A percentile compares a stretch with the other conserved stretches of the same genome.
phyloP scores from a whole-genome alignment of 805 yeast species.

The Osmozyma mogii region DNA sequence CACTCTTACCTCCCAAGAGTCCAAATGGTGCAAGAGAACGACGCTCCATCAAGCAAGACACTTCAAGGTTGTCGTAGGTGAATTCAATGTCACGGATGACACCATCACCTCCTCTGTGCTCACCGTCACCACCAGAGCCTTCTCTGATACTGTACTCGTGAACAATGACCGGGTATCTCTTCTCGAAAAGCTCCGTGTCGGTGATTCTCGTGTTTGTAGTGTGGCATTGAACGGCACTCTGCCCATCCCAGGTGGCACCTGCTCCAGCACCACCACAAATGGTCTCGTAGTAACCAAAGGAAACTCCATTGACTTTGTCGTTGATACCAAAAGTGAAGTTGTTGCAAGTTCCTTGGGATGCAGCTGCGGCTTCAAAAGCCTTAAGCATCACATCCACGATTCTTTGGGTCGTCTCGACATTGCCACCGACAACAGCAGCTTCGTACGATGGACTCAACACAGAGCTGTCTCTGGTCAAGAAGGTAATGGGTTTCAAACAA shows the following conservation, averaged over 20 bases:
- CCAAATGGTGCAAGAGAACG: constrained; percentile 85
- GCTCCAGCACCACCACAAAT: constrained; percentile 97
- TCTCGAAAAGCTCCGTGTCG: constrained; percentile 83
- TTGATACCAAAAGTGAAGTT: constrained; percentile 87
- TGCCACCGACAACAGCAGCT: constrained; percentile 88
- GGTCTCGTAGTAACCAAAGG: constrained; percentile 90
- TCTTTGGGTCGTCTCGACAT: constrained; percentile 91
- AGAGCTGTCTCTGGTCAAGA: constrained; percentile 34
- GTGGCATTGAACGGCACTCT: constrained; percentile 85
- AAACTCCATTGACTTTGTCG: constrained; percentile 41
- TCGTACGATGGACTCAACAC: constrained; percentile 66
- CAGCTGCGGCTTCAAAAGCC: constrained; percentile 86
- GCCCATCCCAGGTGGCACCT: constrained; percentile 78
- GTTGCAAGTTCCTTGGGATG: constrained; percentile 93
- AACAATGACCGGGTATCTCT: constrained; percentile 76
- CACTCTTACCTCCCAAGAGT: constrained; percentile 72
- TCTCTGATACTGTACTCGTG: constrained; percentile 62
- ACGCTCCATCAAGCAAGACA: constrained; percentile 80
- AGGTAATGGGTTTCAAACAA: constrained; percentile 70
- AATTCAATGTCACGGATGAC: constrained; percentile 81
- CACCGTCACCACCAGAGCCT: constrained; percentile 78
- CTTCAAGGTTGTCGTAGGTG: constrained; percentile 37
- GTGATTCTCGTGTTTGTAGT: constrained; percentile 93
- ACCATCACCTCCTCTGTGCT: constrained; percentile 75
- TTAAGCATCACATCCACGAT: constrained; percentile 82